phyloP scores from a whole-genome alignment of 805 yeast species.

The Lipomyces spencermartinsiae region DNA sequence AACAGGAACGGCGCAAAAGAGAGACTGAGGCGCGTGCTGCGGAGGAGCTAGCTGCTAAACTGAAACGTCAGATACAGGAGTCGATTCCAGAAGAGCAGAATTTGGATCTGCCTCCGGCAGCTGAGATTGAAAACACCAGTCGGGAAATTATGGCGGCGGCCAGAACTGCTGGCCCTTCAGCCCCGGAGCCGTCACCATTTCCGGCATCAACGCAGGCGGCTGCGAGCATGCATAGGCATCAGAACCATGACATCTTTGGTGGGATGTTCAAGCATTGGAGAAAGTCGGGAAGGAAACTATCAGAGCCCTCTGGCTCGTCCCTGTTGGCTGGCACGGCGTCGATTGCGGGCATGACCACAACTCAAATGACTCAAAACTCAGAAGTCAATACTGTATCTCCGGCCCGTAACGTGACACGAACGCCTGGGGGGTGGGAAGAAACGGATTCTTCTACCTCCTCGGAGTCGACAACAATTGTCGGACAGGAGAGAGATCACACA shows the following conservation, averaged over 20 bases:
- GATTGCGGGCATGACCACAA: not conserved
- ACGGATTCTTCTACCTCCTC: not conserved
- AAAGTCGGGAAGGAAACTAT: slow-evolving; percentile 2
- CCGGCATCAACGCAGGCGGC: not conserved
- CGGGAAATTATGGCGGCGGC: not conserved
- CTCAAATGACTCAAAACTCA: not conserved
- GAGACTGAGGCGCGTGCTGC: slow-evolving; percentile 22
- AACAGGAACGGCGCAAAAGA: slow-evolving; percentile 23
- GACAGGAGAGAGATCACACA: not conserved
- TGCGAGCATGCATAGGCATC: not conserved
- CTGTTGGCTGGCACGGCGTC: slow-evolving; percentile 7
- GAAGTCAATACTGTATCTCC: not conserved
- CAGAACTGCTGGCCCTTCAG: not conserved
- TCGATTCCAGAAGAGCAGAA: slow-evolving; percentile 14
- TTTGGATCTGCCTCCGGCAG: slow-evolving; percentile 26
- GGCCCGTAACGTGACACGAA: not conserved
- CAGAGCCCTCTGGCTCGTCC: not conserved
- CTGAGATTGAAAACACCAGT: slow-evolving; percentile 4
- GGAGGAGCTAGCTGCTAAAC: slow-evolving; percentile 14
- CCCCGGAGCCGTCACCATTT: not conserved
- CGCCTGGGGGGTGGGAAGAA: slow-evolving; percentile 35
- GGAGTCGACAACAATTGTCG: not conserved
- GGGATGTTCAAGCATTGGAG: slow-evolving; percentile 29
- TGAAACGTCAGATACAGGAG: not conserved
- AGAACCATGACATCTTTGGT: slow-evolving; percentile 12